Evolutionary conservation across 2,329 filamentous ascomycete species (phyloP).

Genomic region (Arthrobotrys sphaeroides): DNA sequence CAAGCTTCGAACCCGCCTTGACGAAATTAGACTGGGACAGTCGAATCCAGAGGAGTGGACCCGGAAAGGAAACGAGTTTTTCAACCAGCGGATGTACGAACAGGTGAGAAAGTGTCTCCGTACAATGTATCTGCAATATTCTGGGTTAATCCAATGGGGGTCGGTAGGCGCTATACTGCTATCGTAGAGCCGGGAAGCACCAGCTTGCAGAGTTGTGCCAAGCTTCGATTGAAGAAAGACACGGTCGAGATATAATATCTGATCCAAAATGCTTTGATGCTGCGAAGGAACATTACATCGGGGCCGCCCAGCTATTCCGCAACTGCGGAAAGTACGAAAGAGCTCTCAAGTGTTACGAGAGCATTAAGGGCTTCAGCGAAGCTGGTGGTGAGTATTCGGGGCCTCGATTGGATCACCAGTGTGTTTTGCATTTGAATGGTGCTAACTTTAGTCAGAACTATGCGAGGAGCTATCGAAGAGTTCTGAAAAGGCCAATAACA

Average conservation of each 20-base stretch:
- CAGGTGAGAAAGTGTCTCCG: not conserved
- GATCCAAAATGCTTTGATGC: not conserved
- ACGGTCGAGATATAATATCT: conserved; percentile 19
- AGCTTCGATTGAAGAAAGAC: conserved; percentile 6
- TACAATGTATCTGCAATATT: no score
- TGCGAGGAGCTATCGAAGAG: conserved; percentile 2
- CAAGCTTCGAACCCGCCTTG: conserved; percentile 7
- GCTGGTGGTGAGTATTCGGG: conserved; percentile 24
- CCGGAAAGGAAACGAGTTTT: conserved; percentile 17
- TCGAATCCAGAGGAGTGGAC: conserved; percentile 10
- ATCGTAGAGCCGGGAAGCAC: not conserved
- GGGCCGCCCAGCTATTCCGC: conserved; percentile 7
- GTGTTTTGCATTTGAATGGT: no score
- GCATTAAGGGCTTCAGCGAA: conserved; percentile 9
- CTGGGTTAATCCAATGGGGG: not conserved
- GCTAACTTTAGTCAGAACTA: not conserved
- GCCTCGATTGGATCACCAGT: no score
- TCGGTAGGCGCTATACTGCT: conserved; percentile 23
- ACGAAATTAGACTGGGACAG: conserved; percentile 2
- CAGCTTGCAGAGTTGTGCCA: conserved; percentile 7
- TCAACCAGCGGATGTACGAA: conserved; percentile 18
- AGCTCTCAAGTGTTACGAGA: conserved; percentile 21
- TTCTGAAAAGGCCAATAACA: not conserved
- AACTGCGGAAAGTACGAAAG: not conserved
- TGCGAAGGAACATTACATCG: not conserved